These are phyloP conservation scores for Leccinum pellstonianum DNA, from an alignment of 768 basidiomycete genomes.

Conservation along the genomic window DNA sequence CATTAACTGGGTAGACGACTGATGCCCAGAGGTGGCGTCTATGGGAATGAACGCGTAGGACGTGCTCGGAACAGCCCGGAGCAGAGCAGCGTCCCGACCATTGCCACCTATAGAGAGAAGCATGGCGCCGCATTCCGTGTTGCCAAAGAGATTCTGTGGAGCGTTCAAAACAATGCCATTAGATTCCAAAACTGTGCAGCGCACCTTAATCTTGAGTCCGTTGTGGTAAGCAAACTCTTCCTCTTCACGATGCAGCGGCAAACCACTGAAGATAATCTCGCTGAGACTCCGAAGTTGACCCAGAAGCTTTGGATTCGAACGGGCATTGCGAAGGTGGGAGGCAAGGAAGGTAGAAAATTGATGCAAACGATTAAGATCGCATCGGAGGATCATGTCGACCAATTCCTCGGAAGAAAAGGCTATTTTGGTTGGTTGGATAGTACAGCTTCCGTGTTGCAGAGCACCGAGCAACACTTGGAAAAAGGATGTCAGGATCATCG, in stretches of 20 bases:
- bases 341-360: conserved; percentile 73
- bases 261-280: conserved; percentile 64
- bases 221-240: conserved; percentile 68
- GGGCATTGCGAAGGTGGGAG: conserved; percentile 59
- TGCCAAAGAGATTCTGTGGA: conserved; percentile 72
- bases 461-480: conserved; percentile 60
- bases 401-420: conserved; percentile 69
- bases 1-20: conserved; percentile 53
- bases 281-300: conserved; percentile 53
- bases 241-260: conserved; percentile 63
- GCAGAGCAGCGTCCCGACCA: conserved; percentile 49
- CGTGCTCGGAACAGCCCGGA: conserved; percentile 59
- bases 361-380: conserved; percentile 70
- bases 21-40: conserved; percentile 44
- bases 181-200: conserved; percentile 26
- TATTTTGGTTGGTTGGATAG: conserved; percentile 65
- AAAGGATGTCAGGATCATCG: conserved; percentile 22
- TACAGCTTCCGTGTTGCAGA: conserved; percentile 71
- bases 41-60: conserved; percentile 68
- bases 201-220: conserved; percentile 62
- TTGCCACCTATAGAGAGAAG: conserved; percentile 57
- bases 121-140: conserved; percentile 77
- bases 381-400: conserved; percentile 64
- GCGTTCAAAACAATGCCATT: conserved; percentile 20
- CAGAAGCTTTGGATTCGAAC: conserved; percentile 59